Base-by-base conservation (phyloP, 1,139 yeast species). In the Candida labiduridarum region DNA sequence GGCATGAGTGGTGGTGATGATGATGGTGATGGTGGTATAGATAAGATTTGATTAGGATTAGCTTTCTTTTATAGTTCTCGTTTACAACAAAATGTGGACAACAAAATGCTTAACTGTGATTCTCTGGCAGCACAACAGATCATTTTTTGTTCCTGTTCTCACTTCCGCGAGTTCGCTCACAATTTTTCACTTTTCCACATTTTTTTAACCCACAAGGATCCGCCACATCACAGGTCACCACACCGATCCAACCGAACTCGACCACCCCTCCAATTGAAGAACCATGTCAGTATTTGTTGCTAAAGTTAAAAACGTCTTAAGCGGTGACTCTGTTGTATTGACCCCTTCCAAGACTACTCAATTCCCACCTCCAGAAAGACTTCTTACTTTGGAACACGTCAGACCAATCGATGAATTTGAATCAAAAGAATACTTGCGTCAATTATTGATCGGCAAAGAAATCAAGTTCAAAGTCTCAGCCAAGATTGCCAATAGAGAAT, bases 321-420 rank as follows among this genome's bases (percentile, higher is more conserved):
- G 89, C 47, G 91, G 89, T 4, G 95, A 88, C 68, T 83, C 92
- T n/a, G 62, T 88, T 45, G 80, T 86, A 40, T 76, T 88, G 56
- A 76, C 78, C n/a, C 88, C 90, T 1, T 56, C 79, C 41, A 77
- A 77, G 53, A 62, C 76, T 36, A 55, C 71, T 36, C 75, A 68
- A 55, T 64, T 78, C 45, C 81, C 84, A 3, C 66, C 67, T 38
- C 83, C 80, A 9, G 95, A 87, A 65, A 74, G 89, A 58, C 64
- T 78, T 38, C 71, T 88, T 51, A 79, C 90, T 2, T 78, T 87
- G 57, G 86, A 89, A 8, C 78, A 80, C 59, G 81, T 87, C 43
- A 76, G 83, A 53, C 82, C 87, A 9, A 55, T 58, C 47, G 76
- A 68, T 49, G 71, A 70, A 27, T 84, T 78, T 60, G 83, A 79